These are phyloP conservation scores for Soucietia sequanensis DNA, from an alignment of 805 yeast species.

Conservation along the genomic window DNA sequence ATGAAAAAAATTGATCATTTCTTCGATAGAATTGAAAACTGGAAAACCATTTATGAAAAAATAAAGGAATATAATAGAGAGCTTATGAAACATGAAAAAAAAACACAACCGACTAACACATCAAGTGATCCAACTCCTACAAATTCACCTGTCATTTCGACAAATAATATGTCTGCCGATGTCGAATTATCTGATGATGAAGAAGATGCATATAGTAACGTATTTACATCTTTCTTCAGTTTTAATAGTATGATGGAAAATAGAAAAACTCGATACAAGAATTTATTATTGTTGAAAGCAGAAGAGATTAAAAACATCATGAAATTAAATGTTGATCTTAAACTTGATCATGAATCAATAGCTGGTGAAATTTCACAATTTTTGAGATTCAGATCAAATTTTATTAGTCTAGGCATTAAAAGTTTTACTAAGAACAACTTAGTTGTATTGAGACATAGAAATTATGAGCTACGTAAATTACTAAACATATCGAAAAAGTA, in stretches of 20 bases:
- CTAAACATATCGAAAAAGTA: too few relatives aligned
- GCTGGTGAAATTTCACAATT: slow-evolving; percentile 65
- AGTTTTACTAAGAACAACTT: slow-evolving; percentile 17
- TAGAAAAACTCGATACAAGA: slow-evolving; percentile 47
- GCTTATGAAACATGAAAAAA: slow-evolving; percentile 25
- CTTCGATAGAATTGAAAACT: slow-evolving; percentile 20
- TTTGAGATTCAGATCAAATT: slow-evolving; percentile 47
- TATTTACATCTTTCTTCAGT: slow-evolving; percentile 24
- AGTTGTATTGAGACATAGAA: slow-evolving; percentile 1
- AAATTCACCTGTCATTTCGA: slow-evolving; percentile 11
- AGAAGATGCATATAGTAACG: slow-evolving; percentile 13
- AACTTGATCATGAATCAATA: slow-evolving; percentile 54
- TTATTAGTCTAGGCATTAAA: slow-evolving; percentile 37
- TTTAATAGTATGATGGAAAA: slow-evolving; percentile 49
- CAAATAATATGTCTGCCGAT: slow-evolving; percentile 3
- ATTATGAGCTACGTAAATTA: slow-evolving; percentile 4
- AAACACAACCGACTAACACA: slow-evolving; percentile 4
- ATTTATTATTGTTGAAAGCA: slow-evolving; percentile 37
- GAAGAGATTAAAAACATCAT: slow-evolving; percentile 43
- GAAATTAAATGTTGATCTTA: slow-evolving; percentile 47
- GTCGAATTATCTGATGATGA: not conserved
- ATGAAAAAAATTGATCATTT: slow-evolving; percentile 20
- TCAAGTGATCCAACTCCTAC: not conserved
- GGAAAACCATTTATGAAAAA: slow-evolving; percentile 29
- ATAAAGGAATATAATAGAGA: slow-evolving; percentile 29